These are phyloP conservation scores for Pyrrhoderma noxium DNA, from an alignment of 1,284 basidiomycete species.

Conservation along the genomic window DNA sequence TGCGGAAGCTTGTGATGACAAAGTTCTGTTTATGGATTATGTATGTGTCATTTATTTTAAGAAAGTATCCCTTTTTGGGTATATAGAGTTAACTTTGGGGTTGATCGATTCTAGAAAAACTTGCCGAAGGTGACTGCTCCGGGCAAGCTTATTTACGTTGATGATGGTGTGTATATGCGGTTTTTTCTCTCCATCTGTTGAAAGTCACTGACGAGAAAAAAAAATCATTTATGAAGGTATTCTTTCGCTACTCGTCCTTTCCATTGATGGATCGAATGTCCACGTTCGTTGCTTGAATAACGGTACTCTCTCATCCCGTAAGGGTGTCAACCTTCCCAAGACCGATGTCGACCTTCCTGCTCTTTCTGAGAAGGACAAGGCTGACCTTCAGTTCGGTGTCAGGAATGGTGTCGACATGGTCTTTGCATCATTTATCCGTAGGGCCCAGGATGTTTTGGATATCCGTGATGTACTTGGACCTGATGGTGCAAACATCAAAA, in stretches of 20 bases:
- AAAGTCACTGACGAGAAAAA: background rate
- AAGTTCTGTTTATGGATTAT: constrained; percentile 88
- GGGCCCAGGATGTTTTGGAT: constrained; percentile 85
- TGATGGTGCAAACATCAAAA: constrained; percentile 90
- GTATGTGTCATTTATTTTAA: constrained; percentile 35
- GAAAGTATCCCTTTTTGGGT: background rate
- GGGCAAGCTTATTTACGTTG: constrained; percentile 95
- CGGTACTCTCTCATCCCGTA: constrained; percentile 90
- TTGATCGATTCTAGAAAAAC: constrained; percentile 54
- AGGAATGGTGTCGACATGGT: constrained; percentile 98
- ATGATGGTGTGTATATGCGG: constrained; percentile 62
- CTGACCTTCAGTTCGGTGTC: constrained; percentile 92
- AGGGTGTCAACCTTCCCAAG: constrained; percentile 99
- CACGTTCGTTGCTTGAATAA: constrained; percentile 90
- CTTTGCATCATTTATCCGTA: constrained; percentile 96
- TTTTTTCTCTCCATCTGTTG: too few species aligned
- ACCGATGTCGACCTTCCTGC: constrained; percentile 97
- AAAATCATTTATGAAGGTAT: constrained; percentile 47
- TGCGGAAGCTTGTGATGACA: constrained; percentile 73
- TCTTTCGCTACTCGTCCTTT: constrained; percentile 87
- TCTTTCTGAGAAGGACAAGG: constrained; percentile 97
- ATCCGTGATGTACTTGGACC: constrained; percentile 88
- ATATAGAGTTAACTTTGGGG: background rate
- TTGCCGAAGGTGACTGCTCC: constrained; percentile 92
- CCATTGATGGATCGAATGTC: constrained; percentile 75